phyloP scores from a whole-genome alignment of 805 yeast genomes.

The Metschnikowia picachoensis region DNA sequence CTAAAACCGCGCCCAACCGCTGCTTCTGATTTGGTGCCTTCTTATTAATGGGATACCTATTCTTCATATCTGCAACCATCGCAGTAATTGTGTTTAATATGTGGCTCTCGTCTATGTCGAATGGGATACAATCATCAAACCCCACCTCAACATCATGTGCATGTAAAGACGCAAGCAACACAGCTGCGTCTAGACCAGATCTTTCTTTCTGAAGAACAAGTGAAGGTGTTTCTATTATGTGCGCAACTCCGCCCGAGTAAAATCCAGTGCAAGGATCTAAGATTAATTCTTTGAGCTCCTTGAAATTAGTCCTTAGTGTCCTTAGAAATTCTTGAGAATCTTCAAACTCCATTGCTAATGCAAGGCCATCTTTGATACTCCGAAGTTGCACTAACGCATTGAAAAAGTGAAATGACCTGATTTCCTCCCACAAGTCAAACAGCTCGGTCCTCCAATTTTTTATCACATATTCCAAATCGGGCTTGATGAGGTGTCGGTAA shows the following conservation, averaged over 20 bases:
- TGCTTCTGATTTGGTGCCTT: conserved; percentile 32
- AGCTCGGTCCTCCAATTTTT: conserved; percentile 59
- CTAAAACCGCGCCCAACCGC: conserved; percentile 61
- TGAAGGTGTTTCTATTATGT: conserved; percentile 68
- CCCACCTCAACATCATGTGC: conserved; percentile 40
- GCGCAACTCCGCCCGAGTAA: conserved; percentile 33
- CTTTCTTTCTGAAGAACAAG: conserved; percentile 41
- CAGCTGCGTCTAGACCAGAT: conserved; percentile 76
- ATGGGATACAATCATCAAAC: conserved; percentile 47
- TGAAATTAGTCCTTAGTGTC: conserved; percentile 22
- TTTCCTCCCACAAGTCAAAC: conserved; percentile 95
- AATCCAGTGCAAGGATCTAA: conserved; percentile 39
- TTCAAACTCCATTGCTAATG: conserved; percentile 27
- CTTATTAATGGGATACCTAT: conserved; percentile 74
- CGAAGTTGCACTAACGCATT: conserved; percentile 72
- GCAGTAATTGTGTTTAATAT: conserved; percentile 61
- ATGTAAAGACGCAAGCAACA: conserved; percentile 51
- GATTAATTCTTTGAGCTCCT: conserved; percentile 34
- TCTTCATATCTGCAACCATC: conserved; percentile 64
- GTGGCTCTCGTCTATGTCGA: conserved; percentile 53
- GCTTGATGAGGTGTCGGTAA: conserved; percentile 52
- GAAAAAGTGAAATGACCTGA: conserved; percentile 70
- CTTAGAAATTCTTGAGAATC: conserved; percentile 26
- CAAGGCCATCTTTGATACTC: conserved; percentile 58
- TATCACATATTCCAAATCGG: conserved; percentile 65